phyloP scores from a whole-genome alignment of 1,284 basidiomycete species.

The Naganishia cerealis region DNA sequence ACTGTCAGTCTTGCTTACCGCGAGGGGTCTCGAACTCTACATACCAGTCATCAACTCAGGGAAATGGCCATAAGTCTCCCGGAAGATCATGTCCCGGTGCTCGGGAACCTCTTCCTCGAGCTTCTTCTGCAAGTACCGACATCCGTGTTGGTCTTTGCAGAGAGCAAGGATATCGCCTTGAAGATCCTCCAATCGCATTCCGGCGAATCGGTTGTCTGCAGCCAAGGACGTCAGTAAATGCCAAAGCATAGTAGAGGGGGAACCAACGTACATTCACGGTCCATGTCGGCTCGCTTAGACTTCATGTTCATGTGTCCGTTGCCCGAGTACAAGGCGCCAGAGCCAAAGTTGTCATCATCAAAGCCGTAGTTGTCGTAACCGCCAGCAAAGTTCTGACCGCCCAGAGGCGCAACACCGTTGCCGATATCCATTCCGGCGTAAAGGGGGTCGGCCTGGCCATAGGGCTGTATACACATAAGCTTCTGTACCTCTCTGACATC shows the following conservation, averaged over 20 bases:
- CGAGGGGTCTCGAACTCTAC: constrained; percentile 33
- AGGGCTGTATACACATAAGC: constrained; percentile 45
- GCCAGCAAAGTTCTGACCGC: constrained; percentile 45
- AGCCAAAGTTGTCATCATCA: constrained; percentile 65
- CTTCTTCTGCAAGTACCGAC: constrained; percentile 98
- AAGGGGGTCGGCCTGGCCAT: constrained; percentile 48
- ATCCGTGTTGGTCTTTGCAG: constrained; percentile 99
- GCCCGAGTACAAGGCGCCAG: constrained; percentile 70
- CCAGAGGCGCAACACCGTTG: constrained; percentile 56
- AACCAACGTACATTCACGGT: constrained; percentile 69
- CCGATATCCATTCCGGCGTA: constrained; percentile 44
- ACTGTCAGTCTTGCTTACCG: constrained; percentile 9
- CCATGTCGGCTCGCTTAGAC: constrained; percentile 88
- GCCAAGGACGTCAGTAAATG: neutral
- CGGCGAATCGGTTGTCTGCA: constrained; percentile 87
- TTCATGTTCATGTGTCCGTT: constrained; percentile 79
- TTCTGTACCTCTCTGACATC: neutral
- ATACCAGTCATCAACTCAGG: constrained; percentile 95
- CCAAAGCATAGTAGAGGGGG: constrained; percentile 11
- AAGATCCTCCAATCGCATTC: constrained; percentile 91
- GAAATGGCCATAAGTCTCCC: constrained; percentile 96
- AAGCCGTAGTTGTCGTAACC: constrained; percentile 68
- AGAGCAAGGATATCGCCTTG: constrained; percentile 88
- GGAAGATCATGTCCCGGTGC: constrained; percentile 98
- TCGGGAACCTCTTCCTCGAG: constrained; percentile 91